A percentile compares a stretch with the other conserved stretches of the same genome.
phyloP scores from a whole-genome alignment of 2,329 filamentous ascomycete genomes.

The Neofusicoccum umdonicola region DNA sequence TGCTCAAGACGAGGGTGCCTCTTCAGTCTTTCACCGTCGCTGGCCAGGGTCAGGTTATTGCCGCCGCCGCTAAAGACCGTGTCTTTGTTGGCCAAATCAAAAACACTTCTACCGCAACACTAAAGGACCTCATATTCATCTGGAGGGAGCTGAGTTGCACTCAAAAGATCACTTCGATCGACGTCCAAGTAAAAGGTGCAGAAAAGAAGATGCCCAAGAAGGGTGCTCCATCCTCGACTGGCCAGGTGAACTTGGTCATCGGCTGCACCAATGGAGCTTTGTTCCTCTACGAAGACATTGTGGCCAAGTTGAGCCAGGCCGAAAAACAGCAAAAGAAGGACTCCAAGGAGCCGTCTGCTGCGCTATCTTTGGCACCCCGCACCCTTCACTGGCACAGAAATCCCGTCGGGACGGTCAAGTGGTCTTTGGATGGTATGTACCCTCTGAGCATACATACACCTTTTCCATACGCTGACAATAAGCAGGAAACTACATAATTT shows the following conservation, averaged over 20 bases:
- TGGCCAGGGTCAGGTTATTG: constrained; percentile 57
- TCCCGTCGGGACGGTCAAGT: constrained; percentile 80
- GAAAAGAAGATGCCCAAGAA: constrained; percentile 54
- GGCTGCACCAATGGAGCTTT: constrained; percentile 76
- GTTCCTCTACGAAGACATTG: constrained; percentile 74
- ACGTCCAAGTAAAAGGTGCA: constrained; percentile 27
- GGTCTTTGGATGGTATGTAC: constrained; percentile 79
- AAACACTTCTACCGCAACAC: constrained; percentile 30
- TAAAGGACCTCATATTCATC: constrained; percentile 44
- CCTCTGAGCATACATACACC: neutral
- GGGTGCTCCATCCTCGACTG: constrained; percentile 28
- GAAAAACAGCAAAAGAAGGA: constrained; percentile 28
- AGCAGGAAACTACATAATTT: constrained; percentile 86
- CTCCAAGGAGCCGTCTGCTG: constrained; percentile 37
- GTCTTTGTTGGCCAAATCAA: constrained; percentile 60
- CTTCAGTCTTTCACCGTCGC: constrained; percentile 45
- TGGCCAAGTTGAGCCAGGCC: constrained; percentile 53
- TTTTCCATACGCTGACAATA: constrained; percentile 7
- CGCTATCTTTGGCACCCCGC: constrained; percentile 47
- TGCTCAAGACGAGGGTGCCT: constrained; percentile 37
- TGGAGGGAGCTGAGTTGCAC: constrained; percentile 57
- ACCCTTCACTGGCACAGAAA: constrained; percentile 90
- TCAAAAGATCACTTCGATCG: constrained; percentile 54
- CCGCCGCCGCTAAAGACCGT: constrained; percentile 53
- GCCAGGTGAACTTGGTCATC: constrained; percentile 69